phyloP scores from a whole-genome alignment of 2,329 filamentous ascomycete genomes.

The Fusarium marasasianum region DNA sequence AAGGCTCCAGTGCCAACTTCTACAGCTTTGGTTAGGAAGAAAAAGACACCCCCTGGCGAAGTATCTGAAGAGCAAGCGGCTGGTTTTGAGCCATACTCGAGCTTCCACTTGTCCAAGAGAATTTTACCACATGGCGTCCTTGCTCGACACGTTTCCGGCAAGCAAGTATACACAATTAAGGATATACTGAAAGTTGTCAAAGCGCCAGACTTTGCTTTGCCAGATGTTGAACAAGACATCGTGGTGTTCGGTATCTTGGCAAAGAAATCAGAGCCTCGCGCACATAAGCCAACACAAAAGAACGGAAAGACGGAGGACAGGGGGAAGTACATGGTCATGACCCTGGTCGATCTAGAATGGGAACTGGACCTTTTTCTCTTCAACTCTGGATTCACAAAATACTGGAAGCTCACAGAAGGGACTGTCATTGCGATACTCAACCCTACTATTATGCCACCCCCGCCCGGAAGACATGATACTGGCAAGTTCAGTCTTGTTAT shows the following conservation, averaged over 20 bases:
- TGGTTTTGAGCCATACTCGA: conserved; percentile 87
- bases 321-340: conserved; percentile 93
- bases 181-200: conserved; percentile 85
- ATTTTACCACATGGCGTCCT: conserved; percentile 84
- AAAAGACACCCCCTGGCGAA: conserved; percentile 31
- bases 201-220: conserved; percentile 81
- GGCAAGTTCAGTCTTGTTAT: conserved; percentile 88
- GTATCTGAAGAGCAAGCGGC: conserved; percentile 41
- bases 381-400: conserved; percentile 86
- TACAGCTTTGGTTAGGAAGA: conserved; percentile 14
- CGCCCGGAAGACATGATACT: conserved; percentile 76
- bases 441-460: conserved; percentile 88
- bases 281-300: conserved; percentile 59
- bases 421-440: conserved; percentile 93
- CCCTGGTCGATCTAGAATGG: conserved; percentile 87
- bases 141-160: conserved; percentile 79
- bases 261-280: conserved; percentile 83
- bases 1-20: conserved; percentile 17
- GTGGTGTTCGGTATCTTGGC: conserved; percentile 90
- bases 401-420: conserved; percentile 93
- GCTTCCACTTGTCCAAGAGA: conserved; percentile 82
- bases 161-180: conserved; percentile 80
- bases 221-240: conserved; percentile 85
- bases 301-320: conserved; percentile 64
- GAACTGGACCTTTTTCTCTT: conserved; percentile 94